phyloP scores from a whole-genome alignment of 1,284 basidiomycete species.

The Thelephora terrestris region DNA sequence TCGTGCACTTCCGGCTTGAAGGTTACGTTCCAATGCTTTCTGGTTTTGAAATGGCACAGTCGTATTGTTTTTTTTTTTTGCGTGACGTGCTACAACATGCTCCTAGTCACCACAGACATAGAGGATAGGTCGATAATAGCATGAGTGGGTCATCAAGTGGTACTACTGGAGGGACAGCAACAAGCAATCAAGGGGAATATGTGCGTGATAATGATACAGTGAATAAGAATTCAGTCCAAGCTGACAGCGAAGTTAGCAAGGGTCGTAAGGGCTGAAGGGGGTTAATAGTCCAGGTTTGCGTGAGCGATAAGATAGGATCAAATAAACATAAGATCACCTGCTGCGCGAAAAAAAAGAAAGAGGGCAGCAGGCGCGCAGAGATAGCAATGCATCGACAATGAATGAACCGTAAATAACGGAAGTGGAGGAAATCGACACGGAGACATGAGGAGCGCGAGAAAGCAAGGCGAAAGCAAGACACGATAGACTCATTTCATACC shows the following conservation, averaged over 20 bases:
- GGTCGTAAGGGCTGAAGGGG: neutral
- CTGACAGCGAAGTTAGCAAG: too few species aligned
- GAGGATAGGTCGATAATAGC: too few species aligned
- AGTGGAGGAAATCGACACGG: neutral
- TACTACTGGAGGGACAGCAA: too few species aligned
- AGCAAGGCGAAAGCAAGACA: slow-evolving; percentile 6
- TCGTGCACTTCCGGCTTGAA: too few species aligned
- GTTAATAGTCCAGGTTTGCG: too few species aligned
- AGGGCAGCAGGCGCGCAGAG: slow-evolving; percentile 9
- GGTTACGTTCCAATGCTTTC: too few species aligned
- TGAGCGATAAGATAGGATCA: too few species aligned
- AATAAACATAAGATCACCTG: slow-evolving; percentile 4
- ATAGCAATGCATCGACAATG: slow-evolving; percentile 12
- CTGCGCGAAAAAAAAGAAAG: slow-evolving; percentile 5
- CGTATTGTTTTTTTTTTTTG: neutral
- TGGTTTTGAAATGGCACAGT: too few species aligned
- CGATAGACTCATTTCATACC: slow-evolving; percentile 32
- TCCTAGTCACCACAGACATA: too few species aligned
- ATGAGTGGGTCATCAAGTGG: too few species aligned
- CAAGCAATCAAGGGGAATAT: neutral
- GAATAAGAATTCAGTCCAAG: neutral
- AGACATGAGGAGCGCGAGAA: slow-evolving; percentile 9
- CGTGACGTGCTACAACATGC: neutral
- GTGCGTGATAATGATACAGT: slow-evolving; percentile 3
- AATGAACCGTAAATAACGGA: slow-evolving; percentile 2